phyloP scores from a whole-genome alignment of 208 protist genomes.

The Tritrichomonas foetus region DNA sequence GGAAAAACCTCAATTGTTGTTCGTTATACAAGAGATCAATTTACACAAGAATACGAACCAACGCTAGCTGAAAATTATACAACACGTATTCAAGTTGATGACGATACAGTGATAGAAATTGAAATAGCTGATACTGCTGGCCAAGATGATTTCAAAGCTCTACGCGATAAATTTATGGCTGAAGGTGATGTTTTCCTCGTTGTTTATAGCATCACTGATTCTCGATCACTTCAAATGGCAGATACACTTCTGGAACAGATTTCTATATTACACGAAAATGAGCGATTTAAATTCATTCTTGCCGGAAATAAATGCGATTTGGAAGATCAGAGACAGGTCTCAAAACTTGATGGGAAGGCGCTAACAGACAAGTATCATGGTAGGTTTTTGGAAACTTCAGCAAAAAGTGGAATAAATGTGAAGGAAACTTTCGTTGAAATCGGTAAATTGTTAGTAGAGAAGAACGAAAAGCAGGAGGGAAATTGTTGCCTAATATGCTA shows the following conservation, averaged over 20 bases:
- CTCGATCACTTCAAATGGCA: background rate
- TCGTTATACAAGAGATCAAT: constrained; percentile 63
- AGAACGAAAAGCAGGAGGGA: background rate
- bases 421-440: background rate
- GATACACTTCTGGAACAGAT: background rate
- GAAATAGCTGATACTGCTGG: constrained; percentile 37
- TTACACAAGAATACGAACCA: constrained; percentile 68
- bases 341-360: background rate
- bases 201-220: background rate
- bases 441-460: background rate
- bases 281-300: constrained; percentile 11
- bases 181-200: constrained; percentile 10
- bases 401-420: background rate
- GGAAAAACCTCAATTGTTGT: constrained; percentile 69
- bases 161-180: background rate
- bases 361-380: background rate
- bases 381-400: background rate
- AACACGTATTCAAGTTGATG: background rate
- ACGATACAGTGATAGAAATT: background rate
- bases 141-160: constrained; percentile 26
- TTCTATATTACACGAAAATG: background rate
- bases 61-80: constrained; percentile 48
- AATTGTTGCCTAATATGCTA: too few species aligned
- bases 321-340: background rate
- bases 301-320: constrained; percentile 39